Conservation (phyloP, 108 stramenopile genomes). For the Cyclotella choctawhatcheeana region DNA sequence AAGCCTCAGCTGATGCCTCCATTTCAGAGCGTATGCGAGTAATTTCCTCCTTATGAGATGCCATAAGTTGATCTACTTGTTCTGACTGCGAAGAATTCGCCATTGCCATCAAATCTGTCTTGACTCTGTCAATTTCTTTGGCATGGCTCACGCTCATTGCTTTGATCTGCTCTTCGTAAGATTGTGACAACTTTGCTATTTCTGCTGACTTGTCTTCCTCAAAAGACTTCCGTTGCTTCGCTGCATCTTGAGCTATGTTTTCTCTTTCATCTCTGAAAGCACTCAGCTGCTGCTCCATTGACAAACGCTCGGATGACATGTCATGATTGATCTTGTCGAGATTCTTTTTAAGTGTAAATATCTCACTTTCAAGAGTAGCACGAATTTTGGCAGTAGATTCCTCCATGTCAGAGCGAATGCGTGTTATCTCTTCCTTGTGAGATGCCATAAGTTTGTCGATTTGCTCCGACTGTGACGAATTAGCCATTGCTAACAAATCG, state of each 20-base stretch:
- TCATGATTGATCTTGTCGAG: not conserved
- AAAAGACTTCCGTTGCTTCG: not conserved
- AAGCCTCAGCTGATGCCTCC: not conserved
- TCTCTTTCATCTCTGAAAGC: constrained; percentile 1
- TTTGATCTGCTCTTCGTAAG: constrained; percentile 31
- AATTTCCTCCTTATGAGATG: constrained; percentile 34
- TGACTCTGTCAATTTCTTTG: constrained; percentile 14
- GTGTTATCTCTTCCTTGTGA: constrained; percentile 34
- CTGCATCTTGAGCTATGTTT: not conserved
- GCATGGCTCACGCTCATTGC: constrained; percentile 1
- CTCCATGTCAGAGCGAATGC: constrained; percentile 21
- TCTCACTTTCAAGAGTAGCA: not conserved
- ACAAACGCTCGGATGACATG: not conserved
- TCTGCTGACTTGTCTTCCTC: constrained; percentile 13
- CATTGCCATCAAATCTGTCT: constrained; percentile 8
- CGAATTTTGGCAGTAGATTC: not conserved
- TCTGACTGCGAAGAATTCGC: constrained; percentile 30
- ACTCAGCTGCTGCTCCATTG: not conserved
- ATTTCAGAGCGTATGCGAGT: constrained; percentile 14
- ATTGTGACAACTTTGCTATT: not conserved
- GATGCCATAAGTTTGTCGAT: constrained; percentile 23
- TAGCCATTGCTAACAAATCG: constrained; percentile 15
- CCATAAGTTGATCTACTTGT: constrained; percentile 32
- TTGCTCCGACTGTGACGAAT: constrained; percentile 39
- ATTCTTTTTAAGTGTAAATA: not conserved